phyloP scores from a whole-genome alignment of 768 basidiomycete species.

The Lactarius evosmus region DNA sequence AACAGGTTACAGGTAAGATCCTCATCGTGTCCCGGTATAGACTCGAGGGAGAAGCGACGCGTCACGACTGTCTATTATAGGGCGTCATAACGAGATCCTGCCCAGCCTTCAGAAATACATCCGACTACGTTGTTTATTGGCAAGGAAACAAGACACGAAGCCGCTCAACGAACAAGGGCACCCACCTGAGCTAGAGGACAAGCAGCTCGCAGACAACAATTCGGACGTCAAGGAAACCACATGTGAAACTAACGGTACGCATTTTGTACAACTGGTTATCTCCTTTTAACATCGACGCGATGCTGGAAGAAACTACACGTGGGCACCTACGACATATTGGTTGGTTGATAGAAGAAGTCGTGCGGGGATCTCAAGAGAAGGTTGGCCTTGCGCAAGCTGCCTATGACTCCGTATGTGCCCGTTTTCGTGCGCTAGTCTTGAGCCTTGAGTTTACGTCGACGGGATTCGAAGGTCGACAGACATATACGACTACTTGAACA shows the following conservation, averaged over 20 bases:
- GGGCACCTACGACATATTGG: conserved; percentile 20
- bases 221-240: background rate
- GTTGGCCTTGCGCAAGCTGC: conserved; percentile 27
- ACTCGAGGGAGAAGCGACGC: background rate
- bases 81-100: conserved; percentile 17
- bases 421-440: background rate
- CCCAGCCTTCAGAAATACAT: conserved; percentile 24
- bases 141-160: background rate
- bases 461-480: conserved; percentile 58
- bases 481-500: conserved; percentile 78
- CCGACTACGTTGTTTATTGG: conserved; percentile 13
- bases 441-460: background rate
- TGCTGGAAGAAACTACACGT: conserved; percentile 3
- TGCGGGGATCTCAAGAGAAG: conserved; percentile 28
- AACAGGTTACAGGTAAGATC: conserved; percentile 23
- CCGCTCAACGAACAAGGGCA: background rate
- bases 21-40: background rate
- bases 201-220: background rate
- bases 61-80: background rate
- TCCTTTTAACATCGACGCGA: background rate
- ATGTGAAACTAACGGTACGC: background rate
- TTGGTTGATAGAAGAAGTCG: conserved; percentile 25
- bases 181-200: background rate
- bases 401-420: conserved; percentile 26
- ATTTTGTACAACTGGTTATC: background rate